These are phyloP conservation scores for Cryptosporidium baileyi DNA, from an alignment of 169 alveolate genomes.

Conservation along the genomic window DNA sequence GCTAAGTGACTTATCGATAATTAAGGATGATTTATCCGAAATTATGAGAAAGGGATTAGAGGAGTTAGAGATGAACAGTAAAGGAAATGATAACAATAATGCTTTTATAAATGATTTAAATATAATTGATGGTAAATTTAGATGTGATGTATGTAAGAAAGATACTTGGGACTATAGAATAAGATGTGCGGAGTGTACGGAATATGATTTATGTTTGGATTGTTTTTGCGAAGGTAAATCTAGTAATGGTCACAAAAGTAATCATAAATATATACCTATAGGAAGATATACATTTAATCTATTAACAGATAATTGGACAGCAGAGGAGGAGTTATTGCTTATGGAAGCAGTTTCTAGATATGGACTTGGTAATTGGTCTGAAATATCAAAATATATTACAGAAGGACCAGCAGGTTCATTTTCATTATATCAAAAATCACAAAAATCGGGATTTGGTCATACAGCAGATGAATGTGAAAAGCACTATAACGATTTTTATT, in stretches of 20 bases:
- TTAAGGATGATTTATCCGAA: conserved; percentile 34
- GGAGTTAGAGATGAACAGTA: background rate
- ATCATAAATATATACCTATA: conserved; percentile 87
- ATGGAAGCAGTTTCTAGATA: conserved; percentile 88
- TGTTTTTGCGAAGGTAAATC: conserved; percentile 88
- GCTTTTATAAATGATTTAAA: conserved; percentile 11
- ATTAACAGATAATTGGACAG: conserved; percentile 84
- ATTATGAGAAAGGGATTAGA: background rate
- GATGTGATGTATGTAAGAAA: conserved; percentile 63
- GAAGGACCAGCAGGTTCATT: conserved; percentile 67
- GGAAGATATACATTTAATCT: conserved; percentile 87
- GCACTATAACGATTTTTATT: conserved; percentile 79
- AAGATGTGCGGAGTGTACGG: conserved; percentile 89
- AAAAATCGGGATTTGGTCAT: conserved; percentile 43
- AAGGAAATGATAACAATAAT: background rate
- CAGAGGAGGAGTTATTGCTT: conserved; percentile 88
- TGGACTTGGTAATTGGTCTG: conserved; percentile 90
- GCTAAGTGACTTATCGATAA: conserved; percentile 13
- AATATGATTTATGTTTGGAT: conserved; percentile 84
- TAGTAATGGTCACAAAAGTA: conserved; percentile 79
- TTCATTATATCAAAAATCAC: conserved; percentile 31
- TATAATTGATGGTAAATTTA: conserved; percentile 64
- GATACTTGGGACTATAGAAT: conserved; percentile 76
- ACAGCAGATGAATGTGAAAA: conserved; percentile 82
- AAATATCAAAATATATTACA: conserved; percentile 61